Percentiles rank a stretch among this genome's conserved stretches.
phyloP scores from a whole-genome alignment of 495 filamentous ascomycete species.

The Apiosordaria backusii region DNA sequence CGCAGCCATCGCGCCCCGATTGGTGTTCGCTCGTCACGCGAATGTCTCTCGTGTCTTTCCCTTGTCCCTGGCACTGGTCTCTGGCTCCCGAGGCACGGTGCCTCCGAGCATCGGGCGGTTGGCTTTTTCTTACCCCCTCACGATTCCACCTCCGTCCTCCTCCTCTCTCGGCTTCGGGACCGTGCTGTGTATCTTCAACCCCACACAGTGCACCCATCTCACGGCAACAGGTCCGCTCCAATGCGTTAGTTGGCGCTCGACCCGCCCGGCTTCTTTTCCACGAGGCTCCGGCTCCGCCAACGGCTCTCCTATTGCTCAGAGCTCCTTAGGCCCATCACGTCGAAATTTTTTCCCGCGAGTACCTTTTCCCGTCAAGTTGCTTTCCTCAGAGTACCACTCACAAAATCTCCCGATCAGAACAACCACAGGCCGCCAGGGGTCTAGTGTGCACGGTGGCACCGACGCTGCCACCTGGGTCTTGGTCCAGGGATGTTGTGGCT shows the following conservation, averaged over 20 bases:
- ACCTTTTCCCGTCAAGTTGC: background rate
- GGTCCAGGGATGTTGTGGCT: constrained; percentile 6
- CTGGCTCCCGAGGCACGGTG: constrained; percentile 10
- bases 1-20: constrained; percentile 13
- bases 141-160: background rate
- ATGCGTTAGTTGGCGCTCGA: background rate
- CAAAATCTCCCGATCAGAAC: background rate
- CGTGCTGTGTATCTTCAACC: background rate
- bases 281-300: background rate
- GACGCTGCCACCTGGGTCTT: constrained; percentile 3
- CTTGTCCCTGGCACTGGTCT: constrained; percentile 3
- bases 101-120: constrained; percentile 5
- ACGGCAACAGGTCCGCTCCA: background rate
- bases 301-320: background rate
- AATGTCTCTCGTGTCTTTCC: constrained; percentile 2
- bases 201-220: background rate
- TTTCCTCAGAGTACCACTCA: too few relatives aligned
- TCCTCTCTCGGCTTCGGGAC: background rate
- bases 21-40: constrained; percentile 20
- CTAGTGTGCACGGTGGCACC: constrained; percentile 1
- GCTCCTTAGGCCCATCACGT: background rate
- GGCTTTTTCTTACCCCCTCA: background rate
- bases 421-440: constrained; percentile 1
- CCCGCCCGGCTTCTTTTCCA: background rate
- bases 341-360: too few relatives aligned